Base-by-base conservation (phyloP, 495 filamentous ascomycete genomes). In the Penicillium alfredii region DNA sequence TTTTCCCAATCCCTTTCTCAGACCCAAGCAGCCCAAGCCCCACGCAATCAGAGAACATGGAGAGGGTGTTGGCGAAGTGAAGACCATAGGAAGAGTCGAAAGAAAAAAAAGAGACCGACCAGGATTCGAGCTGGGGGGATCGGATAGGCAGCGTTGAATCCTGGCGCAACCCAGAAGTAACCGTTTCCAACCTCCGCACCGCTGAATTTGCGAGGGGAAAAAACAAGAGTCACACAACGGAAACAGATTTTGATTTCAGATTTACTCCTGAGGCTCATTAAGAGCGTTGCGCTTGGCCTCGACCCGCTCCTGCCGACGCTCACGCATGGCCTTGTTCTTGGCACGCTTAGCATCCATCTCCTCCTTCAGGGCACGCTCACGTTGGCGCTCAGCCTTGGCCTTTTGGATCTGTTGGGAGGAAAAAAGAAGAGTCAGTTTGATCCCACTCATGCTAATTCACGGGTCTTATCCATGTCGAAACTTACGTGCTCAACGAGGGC, bases 291-390 rank as follows among this genome's bases (percentile, higher is more conserved):
- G 80, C 92, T 99, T 99, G 64, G 81, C 78, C 62, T 76, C 66
- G 61, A 84, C 72, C 66, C 92, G 83, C 74, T 90, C 85, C 64
- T 78, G 72, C 76, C 87, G 89, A 72, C 92, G 80, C 82, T 96
- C 93, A 73, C 92, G 86, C 45, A 90, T 89, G 55, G 92, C 92
- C 88, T 94, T 96, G 82, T 86, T 96, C 86, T 94, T 94, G 68
- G 86, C 82, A 76, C 92, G 87, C 80, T 92, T 96, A 73, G 83
- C 86, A 70, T 99, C 90, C 92, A 97, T 97, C 79, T 96, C 88
- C 61, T 96, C 88, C 85, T 94, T 92, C 65, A 96, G 75, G 51
- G 78, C 62, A 66, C 81, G 79, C 82, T 96, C 92, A 70, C 92
- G 93, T 42, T 77, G 75, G 74, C 90, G 88, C 84, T 99, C 92